These are phyloP conservation scores for Rhodosporidiobolus sp. DNA, from an alignment of 768 basidiomycete genomes.

Conservation along the genomic window DNA sequence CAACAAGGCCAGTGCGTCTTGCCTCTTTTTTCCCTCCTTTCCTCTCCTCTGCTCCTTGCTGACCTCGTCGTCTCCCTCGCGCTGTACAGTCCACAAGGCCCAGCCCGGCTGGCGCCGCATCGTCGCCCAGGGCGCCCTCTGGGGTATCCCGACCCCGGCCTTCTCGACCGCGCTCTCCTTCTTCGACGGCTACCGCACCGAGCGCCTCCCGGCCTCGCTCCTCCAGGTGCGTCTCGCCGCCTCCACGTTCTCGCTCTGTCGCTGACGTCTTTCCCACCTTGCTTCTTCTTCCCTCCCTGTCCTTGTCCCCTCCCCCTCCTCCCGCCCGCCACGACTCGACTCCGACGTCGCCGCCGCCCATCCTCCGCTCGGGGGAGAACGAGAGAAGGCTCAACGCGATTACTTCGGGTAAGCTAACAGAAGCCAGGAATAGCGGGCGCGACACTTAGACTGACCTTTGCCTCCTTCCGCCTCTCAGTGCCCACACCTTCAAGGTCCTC, in stretches of 20 bases:
- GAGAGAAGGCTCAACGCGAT: no score
- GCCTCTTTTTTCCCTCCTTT: background rate
- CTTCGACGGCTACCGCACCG: constrained; percentile 98
- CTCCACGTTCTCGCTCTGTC: background rate
- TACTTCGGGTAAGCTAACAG: no score
- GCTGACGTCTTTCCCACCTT: constrained; percentile 53
- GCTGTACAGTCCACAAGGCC: constrained; percentile 74
- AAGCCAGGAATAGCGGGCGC: no score
- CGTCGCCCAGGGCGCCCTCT: constrained; percentile 89
- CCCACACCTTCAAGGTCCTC: no score
- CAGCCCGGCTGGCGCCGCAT: constrained; percentile 98
- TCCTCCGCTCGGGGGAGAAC: no score
- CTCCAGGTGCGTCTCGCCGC: constrained; percentile 71
- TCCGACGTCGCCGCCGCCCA: no score
- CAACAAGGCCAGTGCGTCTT: constrained; percentile 65
- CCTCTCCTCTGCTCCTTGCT: background rate
- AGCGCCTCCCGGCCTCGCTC: constrained; percentile 87
- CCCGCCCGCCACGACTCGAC: no score
- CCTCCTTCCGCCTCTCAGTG: no score
- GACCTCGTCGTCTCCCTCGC: background rate
- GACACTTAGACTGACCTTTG: no score
- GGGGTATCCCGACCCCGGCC: constrained; percentile 97
- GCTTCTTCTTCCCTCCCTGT: constrained; percentile 84
- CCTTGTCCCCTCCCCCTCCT: no score
- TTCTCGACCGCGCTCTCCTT: constrained; percentile 97